These are phyloP conservation scores for Rhizophora mangle DNA, from an alignment of 345 rosid species.

Conservation along the genomic window DNA sequence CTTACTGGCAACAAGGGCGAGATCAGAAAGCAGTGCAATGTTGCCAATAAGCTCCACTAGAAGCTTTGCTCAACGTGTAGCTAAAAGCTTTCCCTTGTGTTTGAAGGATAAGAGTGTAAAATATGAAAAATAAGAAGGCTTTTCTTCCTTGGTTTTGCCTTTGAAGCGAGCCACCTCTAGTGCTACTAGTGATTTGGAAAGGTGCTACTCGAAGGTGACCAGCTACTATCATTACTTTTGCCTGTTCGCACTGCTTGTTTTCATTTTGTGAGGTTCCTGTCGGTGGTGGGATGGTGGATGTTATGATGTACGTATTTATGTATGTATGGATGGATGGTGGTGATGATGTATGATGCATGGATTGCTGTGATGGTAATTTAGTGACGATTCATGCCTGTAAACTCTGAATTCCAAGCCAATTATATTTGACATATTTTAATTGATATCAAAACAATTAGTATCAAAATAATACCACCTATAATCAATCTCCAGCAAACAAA, in stretches of 20 bases:
- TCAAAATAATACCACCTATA: too few relatives aligned
- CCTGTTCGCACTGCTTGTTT: neutral
- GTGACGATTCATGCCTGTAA: constrained; percentile 22
- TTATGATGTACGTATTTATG: constrained; percentile 12
- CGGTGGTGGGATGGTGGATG: constrained; percentile 24
- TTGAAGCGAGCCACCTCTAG: neutral
- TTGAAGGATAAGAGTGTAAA: constrained; percentile 17
- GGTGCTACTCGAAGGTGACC: too few relatives aligned
- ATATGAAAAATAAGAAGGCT: constrained; percentile 30
- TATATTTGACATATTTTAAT: too few relatives aligned
- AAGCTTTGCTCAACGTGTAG: neutral
- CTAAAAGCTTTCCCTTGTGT: constrained; percentile 6
- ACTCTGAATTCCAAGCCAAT: too few relatives aligned
- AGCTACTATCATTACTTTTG: too few relatives aligned
- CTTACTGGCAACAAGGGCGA: constrained; percentile 88
- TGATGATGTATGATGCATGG: constrained; percentile 31
- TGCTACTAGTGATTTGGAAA: too few relatives aligned
- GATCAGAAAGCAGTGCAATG: constrained; percentile 83
- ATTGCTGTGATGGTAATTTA: constrained; percentile 12
- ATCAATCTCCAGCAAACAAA: too few relatives aligned
- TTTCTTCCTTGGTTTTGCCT: neutral
- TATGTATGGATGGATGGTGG: constrained; percentile 7
- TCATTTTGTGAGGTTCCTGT: constrained; percentile 6
- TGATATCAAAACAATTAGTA: too few relatives aligned
- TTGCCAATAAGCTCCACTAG: constrained; percentile 79